Evolutionary conservation across 2,329 filamentous ascomycete species (phyloP).

Genomic region (Aspergillus thermomutatus): DNA sequence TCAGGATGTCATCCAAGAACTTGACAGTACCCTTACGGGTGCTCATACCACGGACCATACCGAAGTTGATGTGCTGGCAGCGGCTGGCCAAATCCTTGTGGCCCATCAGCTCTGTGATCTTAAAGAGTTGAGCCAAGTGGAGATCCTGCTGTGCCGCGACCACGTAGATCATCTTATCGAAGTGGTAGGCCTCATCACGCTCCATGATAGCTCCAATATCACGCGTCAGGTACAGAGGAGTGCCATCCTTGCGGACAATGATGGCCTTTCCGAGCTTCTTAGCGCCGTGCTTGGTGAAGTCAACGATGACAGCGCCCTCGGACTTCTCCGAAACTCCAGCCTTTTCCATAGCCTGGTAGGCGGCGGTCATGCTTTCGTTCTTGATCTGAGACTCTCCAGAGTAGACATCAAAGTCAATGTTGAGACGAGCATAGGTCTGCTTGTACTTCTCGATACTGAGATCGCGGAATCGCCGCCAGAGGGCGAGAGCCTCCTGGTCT

Average conservation of each 20-base stretch:
- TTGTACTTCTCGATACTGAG: conserved; percentile 64
- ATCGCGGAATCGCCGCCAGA: conserved; percentile 63
- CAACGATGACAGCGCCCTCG: conserved; percentile 65
- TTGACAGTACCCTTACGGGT: conserved; percentile 69
- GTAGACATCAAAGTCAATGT: conserved; percentile 64
- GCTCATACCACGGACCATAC: conserved; percentile 64
- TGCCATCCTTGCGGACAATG: conserved; percentile 65
- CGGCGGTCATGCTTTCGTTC: conserved; percentile 59
- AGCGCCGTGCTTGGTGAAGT: conserved; percentile 64
- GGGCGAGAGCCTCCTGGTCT: conserved; percentile 54
- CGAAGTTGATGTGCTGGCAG: conserved; percentile 64
- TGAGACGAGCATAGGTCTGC: conserved; percentile 61
- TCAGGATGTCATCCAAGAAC: conserved; percentile 69
- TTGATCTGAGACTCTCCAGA: conserved; percentile 67
- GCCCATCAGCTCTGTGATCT: conserved; percentile 61
- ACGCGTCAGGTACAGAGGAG: conserved; percentile 65
- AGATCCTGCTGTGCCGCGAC: conserved; percentile 63
- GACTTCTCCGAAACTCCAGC: conserved; percentile 61
- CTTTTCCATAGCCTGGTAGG: conserved; percentile 57
- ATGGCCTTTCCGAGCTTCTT: conserved; percentile 68
- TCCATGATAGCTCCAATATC: conserved; percentile 66
- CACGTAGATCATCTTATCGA: conserved; percentile 68
- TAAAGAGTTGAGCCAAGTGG: conserved; percentile 63
- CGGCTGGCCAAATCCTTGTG: conserved; percentile 56
- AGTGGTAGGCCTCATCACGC: conserved; percentile 59